These are phyloP conservation scores for Brasilioporus rufonigricans DNA, from an alignment of 768 basidiomycete species.

Conservation along the genomic window DNA sequence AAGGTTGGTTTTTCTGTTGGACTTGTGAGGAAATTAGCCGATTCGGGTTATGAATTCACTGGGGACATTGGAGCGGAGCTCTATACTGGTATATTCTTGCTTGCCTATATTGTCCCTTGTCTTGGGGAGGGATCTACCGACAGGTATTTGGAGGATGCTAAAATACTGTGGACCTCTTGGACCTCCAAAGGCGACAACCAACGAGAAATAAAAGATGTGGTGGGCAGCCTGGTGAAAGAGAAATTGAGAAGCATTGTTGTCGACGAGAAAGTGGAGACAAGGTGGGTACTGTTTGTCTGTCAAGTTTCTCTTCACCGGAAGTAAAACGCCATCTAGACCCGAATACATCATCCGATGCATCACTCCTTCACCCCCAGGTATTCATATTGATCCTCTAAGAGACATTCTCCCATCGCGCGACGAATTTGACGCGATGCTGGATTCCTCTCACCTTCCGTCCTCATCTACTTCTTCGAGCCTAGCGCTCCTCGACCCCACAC, in stretches of 20 bases:
- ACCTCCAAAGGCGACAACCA: constrained; percentile 9
- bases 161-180: constrained; percentile 33
- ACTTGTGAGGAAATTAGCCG: constrained; percentile 14
- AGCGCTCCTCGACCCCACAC: constrained; percentile 56
- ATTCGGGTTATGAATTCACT: constrained; percentile 20
- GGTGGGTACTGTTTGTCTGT: constrained; percentile 24
- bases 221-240: constrained; percentile 38
- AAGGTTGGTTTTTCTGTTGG: constrained; percentile 4
- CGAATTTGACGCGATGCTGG: constrained; percentile 48
- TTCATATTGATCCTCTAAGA: constrained; percentile 38
- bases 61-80: constrained; percentile 21
- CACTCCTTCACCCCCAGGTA: constrained; percentile 33
- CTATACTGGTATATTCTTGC: constrained; percentile 20
- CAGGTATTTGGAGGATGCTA: constrained; percentile 22
- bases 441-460: constrained; percentile 38
- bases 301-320: neutral
- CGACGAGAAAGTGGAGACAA: constrained; percentile 32
- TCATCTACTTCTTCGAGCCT: constrained; percentile 52
- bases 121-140: constrained; percentile 6
- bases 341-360: constrained; percentile 44
- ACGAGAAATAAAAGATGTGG: constrained; percentile 22
- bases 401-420: constrained; percentile 53
- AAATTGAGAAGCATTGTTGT: constrained; percentile 41
- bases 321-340: constrained; percentile 34
- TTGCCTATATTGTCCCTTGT: constrained; percentile 19